These are phyloP conservation scores for Grosmannia huntii DNA, from an alignment of 2,329 filamentous ascomycete species.

Conservation along the genomic window DNA sequence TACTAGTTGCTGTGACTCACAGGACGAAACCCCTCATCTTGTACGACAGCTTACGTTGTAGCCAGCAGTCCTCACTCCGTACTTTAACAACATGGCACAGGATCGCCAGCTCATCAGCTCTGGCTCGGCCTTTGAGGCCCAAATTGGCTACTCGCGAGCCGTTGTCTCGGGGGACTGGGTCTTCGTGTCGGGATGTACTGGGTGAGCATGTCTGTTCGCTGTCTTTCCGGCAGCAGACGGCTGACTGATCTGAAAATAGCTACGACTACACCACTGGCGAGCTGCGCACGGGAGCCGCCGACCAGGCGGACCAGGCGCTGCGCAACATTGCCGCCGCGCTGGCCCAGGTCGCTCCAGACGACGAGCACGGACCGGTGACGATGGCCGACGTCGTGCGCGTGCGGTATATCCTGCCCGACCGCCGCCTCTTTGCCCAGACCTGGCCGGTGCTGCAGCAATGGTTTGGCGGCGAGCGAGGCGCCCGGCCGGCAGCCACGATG, in stretches of 20 bases:
- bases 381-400: conserved; percentile 38
- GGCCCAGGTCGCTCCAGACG: conserved; percentile 25
- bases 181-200: conserved; percentile 42
- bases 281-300: conserved; percentile 26
- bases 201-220: conserved; percentile 18
- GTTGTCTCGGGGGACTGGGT: conserved; percentile 37
- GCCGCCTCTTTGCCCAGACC: conserved; percentile 31
- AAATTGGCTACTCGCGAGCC: conserved; percentile 42
- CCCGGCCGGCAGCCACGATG: conserved; percentile 42
- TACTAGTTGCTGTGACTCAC: too few species aligned
- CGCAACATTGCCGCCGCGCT: conserved; percentile 33
- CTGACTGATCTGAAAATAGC: conserved; percentile 10
- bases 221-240: not conserved
- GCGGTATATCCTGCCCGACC: conserved; percentile 36
- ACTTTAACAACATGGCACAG: not conserved
- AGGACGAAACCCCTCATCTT: too few species aligned
- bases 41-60: too few species aligned
- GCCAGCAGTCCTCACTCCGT: too few species aligned
- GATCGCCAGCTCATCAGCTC: conserved; percentile 26
- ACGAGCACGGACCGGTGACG: conserved; percentile 1
- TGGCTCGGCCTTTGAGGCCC: conserved; percentile 36
- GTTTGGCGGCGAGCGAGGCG: conserved; percentile 31
- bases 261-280: conserved; percentile 36
- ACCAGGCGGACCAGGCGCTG: conserved; percentile 37
- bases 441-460: conserved; percentile 38